Percentiles rank a stretch among this genome's conserved stretches.
These are phyloP conservation scores for Scedosporium apiospermum DNA, from an alignment of 2,329 filamentous ascomycete species.

Conservation along the genomic window DNA sequence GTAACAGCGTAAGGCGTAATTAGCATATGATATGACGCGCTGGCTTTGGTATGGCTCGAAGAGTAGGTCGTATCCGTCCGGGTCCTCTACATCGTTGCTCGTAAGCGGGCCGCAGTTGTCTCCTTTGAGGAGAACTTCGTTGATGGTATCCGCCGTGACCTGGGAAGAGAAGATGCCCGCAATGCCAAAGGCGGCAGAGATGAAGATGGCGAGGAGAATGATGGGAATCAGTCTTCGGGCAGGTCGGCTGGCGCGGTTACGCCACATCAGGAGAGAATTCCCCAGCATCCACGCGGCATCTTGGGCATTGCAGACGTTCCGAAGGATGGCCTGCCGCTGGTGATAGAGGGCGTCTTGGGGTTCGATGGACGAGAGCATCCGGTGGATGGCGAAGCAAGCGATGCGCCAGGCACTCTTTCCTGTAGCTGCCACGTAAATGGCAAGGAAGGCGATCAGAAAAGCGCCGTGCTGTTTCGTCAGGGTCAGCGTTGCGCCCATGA, in stretches of 20 bases:
- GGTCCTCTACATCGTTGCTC: neutral
- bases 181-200: neutral
- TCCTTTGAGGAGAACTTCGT: constrained; percentile 4
- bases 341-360: constrained; percentile 16
- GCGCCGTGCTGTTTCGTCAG: constrained; percentile 17
- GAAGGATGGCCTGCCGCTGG: constrained; percentile 15
- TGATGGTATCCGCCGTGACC: constrained; percentile 4
- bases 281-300: constrained; percentile 6
- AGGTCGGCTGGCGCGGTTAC: neutral
- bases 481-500: constrained; percentile 22
- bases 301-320: constrained; percentile 10
- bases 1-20: constrained; percentile 15
- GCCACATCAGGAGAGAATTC: constrained; percentile 11
- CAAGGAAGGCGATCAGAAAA: constrained; percentile 23
- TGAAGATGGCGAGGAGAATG: neutral
- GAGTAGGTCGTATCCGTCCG: neutral
- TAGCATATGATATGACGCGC: constrained; percentile 6
- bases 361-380: constrained; percentile 9
- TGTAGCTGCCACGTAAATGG: constrained; percentile 19
- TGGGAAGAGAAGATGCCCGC: constrained; percentile 8
- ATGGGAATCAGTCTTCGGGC: constrained; percentile 6
- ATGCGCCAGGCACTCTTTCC: constrained; percentile 14
- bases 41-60: neutral
- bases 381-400: constrained; percentile 13
- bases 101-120: constrained; percentile 6